Base-by-base conservation (phyloP, 306 rosid genomes). In the Pterocarpus santalinus region DNA sequence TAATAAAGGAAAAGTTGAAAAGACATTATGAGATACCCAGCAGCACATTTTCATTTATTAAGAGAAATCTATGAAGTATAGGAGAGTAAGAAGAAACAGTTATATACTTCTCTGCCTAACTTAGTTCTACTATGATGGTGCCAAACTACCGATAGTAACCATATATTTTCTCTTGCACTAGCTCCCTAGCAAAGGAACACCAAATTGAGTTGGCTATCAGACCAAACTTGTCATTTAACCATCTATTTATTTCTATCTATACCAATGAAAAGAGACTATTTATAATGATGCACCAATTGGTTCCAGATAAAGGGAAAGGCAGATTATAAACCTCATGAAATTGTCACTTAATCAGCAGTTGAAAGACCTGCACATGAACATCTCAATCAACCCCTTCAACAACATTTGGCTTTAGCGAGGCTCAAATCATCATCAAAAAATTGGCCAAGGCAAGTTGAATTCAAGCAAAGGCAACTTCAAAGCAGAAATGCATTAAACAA, bases 401-500 rank as follows among this genome's bases (percentile, higher is more conserved):
- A 38, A 58, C 38, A 63, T 33, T 28, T 32, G 73, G 56, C 22
- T 52, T 52, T 30, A 60, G 73, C 41, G 49, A 49, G 68, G 77
- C 73, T 61, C 65, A 38, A 82, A 62, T 69, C 44, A 47, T 68
- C 73, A 11, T 15, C 78, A 32, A 33, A 13, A 58, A 75, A 30
- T 51, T 62, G 74, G 4, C 39, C 49, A 75, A 47, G 57, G 60
- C 33, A 69, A 46, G 69, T 47, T 28, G 51, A 47, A 69, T 41
- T 82, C 61, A 5, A 70, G 32, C 53, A 41, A 43, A 53, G 69
- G 28, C 80, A 35, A 57, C 55, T 61, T 44, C 44, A 65, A 60
- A 71, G 55, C 35, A 32, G 3, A 75, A 72, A 70, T 35, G 53
- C 56, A 71, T n/a, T 53, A 39, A 6, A n/a, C n/a, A 7, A 35